Base-by-base conservation (phyloP, 2,329 filamentous ascomycete species). In the Sporothrix humicola region DNA sequence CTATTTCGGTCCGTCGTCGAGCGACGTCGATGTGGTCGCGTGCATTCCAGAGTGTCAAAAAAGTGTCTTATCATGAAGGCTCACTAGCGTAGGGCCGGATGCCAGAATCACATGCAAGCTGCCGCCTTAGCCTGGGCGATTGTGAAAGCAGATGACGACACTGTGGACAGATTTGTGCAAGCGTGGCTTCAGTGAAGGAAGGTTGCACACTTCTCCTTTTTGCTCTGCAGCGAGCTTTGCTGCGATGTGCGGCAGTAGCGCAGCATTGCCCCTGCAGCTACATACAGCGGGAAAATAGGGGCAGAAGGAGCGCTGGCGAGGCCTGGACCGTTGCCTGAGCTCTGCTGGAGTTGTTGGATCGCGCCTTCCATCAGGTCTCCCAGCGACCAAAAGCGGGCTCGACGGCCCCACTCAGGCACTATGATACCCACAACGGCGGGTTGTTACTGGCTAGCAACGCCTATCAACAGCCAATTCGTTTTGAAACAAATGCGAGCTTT, bases 71-170 rank as follows among this genome's bases (percentile, higher is more conserved):
- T 69, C 66, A 42, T 20, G 69, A 23, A 50, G 54, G 31, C 26
- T 8, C 42, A 17, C 56, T 71, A 71, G 69, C 44, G 69, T 44
- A 42, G n/a, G 31, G 17, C 58, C 26, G 20, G 23, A 44, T 46
- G 71, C 58, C 46, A 31, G n/a, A 56, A 66, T 72, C 71, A 72
- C 71, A 72, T 72, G 71, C 48, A 66, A 72, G 58, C 42, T 31
- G n/a, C 26, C 46, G 56, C 46, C 31, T 56, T 48, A 37, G 54
- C 15, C n/a, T 71, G n/a, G 17, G 42, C n/a, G 69, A 48, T 50
- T 48, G 69, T 50, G 56, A 37, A 71, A 15, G 56, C 58, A 48
- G 54, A 72, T 72, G 71, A 72, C 71, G 71, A 72, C 71, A 72
- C 71, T n/a, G 31, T 12, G 31, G 23, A 54, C 26, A 52, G 69